phyloP scores from a whole-genome alignment of 225 moss, liverwort and hornwort species.

The Pseudoscleropodium purum region DNA sequence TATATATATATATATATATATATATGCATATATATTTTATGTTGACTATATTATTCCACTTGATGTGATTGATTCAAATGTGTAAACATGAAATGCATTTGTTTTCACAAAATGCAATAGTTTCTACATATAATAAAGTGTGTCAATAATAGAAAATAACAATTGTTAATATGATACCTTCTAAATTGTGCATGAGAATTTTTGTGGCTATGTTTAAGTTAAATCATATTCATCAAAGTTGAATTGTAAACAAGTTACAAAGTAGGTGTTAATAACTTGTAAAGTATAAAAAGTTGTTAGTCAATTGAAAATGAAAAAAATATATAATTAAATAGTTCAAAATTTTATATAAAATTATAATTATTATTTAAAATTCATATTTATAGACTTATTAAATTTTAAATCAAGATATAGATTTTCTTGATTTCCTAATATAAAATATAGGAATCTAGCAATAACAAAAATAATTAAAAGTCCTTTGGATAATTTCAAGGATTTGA shows the following conservation, averaged over 20 bases:
- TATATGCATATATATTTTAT: not conserved
- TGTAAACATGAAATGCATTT: not conserved
- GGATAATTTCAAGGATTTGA: not conserved
- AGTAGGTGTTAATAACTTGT: not conserved
- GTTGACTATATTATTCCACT: not conserved
- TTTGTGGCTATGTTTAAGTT: no score
- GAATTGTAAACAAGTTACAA: not conserved
- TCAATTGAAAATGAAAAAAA: not conserved
- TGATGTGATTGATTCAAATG: not conserved
- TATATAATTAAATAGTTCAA: not conserved
- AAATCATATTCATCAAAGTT: no score
- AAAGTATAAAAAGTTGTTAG: not conserved
- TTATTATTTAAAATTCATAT: not conserved
- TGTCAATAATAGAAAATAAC: not conserved
- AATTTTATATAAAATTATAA: no score
- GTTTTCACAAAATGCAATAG: not conserved
- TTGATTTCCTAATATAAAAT: no score
- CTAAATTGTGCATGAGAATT: not conserved
- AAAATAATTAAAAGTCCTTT: no score
- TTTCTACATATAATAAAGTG: not conserved
- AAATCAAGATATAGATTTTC: not conserved
- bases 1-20: not conserved
- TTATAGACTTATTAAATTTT: no score
- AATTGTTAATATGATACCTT: not conserved
- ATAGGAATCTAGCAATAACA: fast-evolving